These are phyloP conservation scores for Suhomyces canberraensis DNA, from an alignment of 805 yeast genomes.

Conservation along the genomic window DNA sequence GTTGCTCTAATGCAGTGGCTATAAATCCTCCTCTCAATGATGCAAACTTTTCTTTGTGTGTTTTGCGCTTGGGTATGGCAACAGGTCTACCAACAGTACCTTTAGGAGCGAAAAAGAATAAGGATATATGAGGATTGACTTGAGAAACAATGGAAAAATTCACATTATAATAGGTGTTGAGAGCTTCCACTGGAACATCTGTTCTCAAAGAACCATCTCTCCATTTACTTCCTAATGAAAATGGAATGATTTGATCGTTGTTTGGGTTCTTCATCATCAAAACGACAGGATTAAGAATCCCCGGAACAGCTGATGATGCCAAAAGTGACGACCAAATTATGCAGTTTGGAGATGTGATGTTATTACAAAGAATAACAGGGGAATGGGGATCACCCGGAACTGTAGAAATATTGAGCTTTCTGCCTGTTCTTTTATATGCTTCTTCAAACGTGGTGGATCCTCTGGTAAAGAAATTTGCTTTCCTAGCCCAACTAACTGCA, in stretches of 20 bases:
- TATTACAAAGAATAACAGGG: slow-evolving; percentile 74
- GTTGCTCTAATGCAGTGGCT: slow-evolving; percentile 67
- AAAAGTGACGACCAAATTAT: slow-evolving; percentile 76
- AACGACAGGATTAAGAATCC: slow-evolving; percentile 75
- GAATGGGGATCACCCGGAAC: slow-evolving; percentile 82
- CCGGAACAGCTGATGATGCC: slow-evolving; percentile 83
- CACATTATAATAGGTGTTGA: slow-evolving; percentile 72
- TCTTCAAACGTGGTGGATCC: slow-evolving; percentile 74
- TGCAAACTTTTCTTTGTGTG: slow-evolving; percentile 31
- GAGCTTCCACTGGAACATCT: slow-evolving; percentile 71
- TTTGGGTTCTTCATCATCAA: slow-evolving; percentile 59
- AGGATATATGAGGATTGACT: slow-evolving; percentile 76
- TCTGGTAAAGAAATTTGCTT: slow-evolving; percentile 63
- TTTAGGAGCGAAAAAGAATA: slow-evolving; percentile 73
- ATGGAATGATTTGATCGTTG: slow-evolving; percentile 51
- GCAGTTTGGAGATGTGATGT: slow-evolving; percentile 75
- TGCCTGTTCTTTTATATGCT: slow-evolving; percentile 65
- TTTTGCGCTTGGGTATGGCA: slow-evolving; percentile 46
- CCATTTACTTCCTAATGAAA: slow-evolving; percentile 73
- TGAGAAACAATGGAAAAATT: slow-evolving; percentile 76
- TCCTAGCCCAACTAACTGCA: slow-evolving; percentile 68
- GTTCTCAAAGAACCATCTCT: slow-evolving; percentile 77
- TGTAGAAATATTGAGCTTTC: slow-evolving; percentile 67
- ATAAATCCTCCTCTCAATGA: slow-evolving; percentile 72
- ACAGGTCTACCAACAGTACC: slow-evolving; percentile 83